Base-by-base conservation (phyloP, 2,329 filamentous ascomycete species). In the Furcasterigmium sp. region DNA sequence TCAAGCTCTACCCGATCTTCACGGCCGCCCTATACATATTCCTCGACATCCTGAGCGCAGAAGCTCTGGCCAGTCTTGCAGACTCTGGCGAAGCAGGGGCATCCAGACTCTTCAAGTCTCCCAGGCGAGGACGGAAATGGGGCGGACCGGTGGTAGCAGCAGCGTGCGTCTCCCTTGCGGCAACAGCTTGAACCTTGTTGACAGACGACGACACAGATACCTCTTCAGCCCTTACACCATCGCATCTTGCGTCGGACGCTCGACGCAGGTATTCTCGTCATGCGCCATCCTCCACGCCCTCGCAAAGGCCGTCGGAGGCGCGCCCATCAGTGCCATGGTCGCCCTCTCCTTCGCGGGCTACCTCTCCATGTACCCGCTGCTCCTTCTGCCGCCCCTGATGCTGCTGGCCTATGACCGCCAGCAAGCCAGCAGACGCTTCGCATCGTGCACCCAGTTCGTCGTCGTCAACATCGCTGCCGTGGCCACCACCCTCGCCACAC, bases 201-300 rank as follows among this genome's bases (percentile, higher is more conserved):
- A 19, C 21, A 36, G 11, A 5, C 32, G 32, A 7, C 5, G 18
- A 25, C 10, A 23, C 42, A 93, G 88, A 51, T 97, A 88, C 60
- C 78, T 98, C 3, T 91, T 97, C 68, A 97, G 94, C 61, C 93
- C 93, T 0, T 95, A 95, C 60, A 95, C 91, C 2, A 80, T 98
- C 47, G 82, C 90, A 36, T 91, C 90, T 15, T 97, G 91, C 61
- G 76, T 98, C 46, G 91, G 87, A 20, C 85, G 91, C 32, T 87
- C 93, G 1, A 96, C 91, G 0, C 87, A 82, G 49, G 82, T 91
- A 45, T 91, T 98, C 60, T 91, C 90, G 1, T 93, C 87, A 44
- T 86, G 87, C 59, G 90, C 90, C 53, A 87, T 95, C 53, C 79
- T 97, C 23, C 81, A 87, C 51, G 87, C 91, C 48, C 78, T 95